A percentile compares a stretch with the other conserved stretches of the same genome.
These are phyloP conservation scores for Sherardia arvensis DNA, from an alignment of 257 asterid species.

Conservation along the genomic window DNA sequence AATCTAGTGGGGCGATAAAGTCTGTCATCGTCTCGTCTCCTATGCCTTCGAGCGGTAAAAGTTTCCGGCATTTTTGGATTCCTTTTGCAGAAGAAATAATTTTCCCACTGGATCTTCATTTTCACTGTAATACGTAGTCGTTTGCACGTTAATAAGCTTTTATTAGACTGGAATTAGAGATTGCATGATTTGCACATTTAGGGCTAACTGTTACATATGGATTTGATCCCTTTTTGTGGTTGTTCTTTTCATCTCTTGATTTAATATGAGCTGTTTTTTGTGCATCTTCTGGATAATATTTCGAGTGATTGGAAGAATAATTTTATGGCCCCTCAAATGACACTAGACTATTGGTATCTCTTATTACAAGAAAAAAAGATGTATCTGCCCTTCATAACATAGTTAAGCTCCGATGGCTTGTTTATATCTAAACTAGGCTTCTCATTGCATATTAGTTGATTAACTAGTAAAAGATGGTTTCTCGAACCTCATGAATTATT, in stretches of 20 bases:
- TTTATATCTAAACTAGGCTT: neutral
- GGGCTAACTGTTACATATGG: neutral
- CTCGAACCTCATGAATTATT: neutral
- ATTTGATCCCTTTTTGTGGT: neutral
- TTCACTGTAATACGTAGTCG: neutral
- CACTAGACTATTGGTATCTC: too few relatives aligned
- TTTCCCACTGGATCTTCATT: neutral
- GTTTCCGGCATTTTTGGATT: neutral
- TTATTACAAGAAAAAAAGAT: too few relatives aligned
- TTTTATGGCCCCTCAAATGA: too few relatives aligned
- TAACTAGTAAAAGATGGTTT: neutral
- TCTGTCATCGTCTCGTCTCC: neutral
- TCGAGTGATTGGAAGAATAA: neutral
- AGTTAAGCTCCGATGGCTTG: neutral
- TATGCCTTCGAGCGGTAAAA: neutral
- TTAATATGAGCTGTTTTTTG: neutral
- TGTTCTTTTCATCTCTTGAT: neutral
- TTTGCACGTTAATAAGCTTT: neutral
- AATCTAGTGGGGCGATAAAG: neutral
- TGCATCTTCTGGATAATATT: neutral
- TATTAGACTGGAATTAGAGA: neutral
- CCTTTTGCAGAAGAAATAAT: neutral
- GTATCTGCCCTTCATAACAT: too few relatives aligned
- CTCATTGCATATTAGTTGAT: neutral
- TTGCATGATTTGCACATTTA: neutral